A percentile compares a stretch with the other conserved stretches of the same genome.
Conservation (phyloP, 2,329 filamentous ascomycete species). For the Ceratocystis lukuohia region DNA sequence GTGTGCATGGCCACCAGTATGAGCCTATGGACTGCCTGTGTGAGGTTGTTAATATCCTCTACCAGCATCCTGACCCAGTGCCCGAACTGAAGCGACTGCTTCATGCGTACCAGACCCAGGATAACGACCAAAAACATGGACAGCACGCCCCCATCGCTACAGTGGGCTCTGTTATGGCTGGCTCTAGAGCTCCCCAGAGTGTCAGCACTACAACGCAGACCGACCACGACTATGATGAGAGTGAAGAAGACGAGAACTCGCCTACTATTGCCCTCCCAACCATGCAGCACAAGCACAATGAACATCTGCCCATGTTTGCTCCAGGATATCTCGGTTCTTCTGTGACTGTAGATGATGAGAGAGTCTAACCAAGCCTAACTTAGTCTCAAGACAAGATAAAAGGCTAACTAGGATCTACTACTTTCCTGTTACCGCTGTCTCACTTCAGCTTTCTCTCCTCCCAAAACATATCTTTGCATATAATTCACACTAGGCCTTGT, state of each 20-base stretch:
- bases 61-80: slow-evolving; percentile 53
- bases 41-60: slow-evolving; percentile 41
- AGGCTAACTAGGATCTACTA: not conserved
- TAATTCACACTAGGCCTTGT: not conserved
- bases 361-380: not conserved
- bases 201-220: slow-evolving; percentile 33
- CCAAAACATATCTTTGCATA: slow-evolving; percentile 18
- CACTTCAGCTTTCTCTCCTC: not conserved
- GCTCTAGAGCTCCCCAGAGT: not conserved
- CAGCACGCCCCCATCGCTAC: slow-evolving; percentile 7
- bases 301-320: slow-evolving; percentile 26
- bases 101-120: slow-evolving; percentile 43
- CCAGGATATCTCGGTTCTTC: slow-evolving; percentile 40
- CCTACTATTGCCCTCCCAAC: not conserved
- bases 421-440: not conserved
- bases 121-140: not conserved
- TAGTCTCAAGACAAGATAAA: not conserved
- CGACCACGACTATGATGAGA: slow-evolving; percentile 17
- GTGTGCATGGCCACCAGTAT: slow-evolving; percentile 46
- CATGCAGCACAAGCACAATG: not conserved
- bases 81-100: slow-evolving; percentile 56
- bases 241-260: slow-evolving; percentile 7
- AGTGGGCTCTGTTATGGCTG: slow-evolving; percentile 22
- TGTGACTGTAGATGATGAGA: slow-evolving; percentile 37
- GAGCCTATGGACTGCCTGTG: slow-evolving; percentile 40